A percentile compares a stretch with the other conserved stretches of the same genome.
Conservation (phyloP, 106 monocot genomes). For the Acorus calamus region DNA sequence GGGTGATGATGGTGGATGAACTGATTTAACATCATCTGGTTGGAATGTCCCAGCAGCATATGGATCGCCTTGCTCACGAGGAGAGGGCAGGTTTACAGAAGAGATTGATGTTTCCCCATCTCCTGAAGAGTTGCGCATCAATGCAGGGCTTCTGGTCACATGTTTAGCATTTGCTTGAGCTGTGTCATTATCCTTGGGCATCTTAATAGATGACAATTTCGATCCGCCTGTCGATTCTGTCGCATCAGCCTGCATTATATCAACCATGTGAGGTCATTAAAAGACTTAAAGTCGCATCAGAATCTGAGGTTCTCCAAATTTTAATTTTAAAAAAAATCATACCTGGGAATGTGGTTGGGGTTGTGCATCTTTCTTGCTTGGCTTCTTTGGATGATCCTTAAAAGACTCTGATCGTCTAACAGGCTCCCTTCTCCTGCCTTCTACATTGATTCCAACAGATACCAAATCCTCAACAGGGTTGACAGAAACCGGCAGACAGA, state of each 20-base stretch:
- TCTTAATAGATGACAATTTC: neutral
- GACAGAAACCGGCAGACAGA: neutral
- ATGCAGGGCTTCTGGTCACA: slow-evolving; percentile 3
- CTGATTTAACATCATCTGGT: slow-evolving; percentile 4
- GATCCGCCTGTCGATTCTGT: neutral
- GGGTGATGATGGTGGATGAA: slow-evolving; percentile 5
- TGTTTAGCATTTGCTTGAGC: neutral
- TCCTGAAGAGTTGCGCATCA: neutral
- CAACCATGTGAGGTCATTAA: neutral
- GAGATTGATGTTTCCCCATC: slow-evolving; percentile 7
- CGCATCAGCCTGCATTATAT: slow-evolving; percentile 17
- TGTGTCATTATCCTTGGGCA: neutral
- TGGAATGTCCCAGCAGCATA: slow-evolving; percentile 7
- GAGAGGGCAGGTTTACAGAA: slow-evolving; percentile 1
- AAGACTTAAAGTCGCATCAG: slow-evolving; percentile 34
- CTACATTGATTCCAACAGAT: slow-evolving; percentile 12
- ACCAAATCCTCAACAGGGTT: slow-evolving; percentile 4
- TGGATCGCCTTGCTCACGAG: neutral
- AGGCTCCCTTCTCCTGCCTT: slow-evolving; percentile 26
- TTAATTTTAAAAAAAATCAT: neutral
- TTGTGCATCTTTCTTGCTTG: slow-evolving; percentile 27
- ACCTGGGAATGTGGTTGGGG: slow-evolving; percentile 32
- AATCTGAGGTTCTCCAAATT: slow-evolving; percentile 26
- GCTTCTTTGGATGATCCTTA: slow-evolving; percentile 30
- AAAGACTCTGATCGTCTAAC: slow-evolving; percentile 32